Evolutionary conservation across 164 flowering plant species (phyloP), one percentile per base, ranked within the genome.

Genomic region (Tetracentron sinense): DNA sequence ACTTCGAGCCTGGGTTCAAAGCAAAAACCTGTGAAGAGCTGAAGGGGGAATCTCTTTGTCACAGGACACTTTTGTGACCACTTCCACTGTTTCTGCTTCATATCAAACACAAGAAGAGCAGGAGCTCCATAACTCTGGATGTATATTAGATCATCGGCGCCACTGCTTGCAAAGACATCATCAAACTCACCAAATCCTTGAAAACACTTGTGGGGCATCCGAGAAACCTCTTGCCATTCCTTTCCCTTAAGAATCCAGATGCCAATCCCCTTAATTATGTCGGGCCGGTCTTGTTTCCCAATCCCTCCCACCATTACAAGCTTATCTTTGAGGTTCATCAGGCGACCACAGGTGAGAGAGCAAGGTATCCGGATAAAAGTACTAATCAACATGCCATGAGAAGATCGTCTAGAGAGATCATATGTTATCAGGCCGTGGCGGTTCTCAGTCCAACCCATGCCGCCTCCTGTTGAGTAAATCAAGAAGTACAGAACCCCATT

Each of bases 181-280:
- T 92, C 98, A 19, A 88, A 72, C 76, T 92, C 98, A 16, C 96
- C 98, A 69, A 92, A 92, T 21, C 96, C 98, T 78, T 92, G 96
- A 72, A 92, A 88, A 49, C 60, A 77, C 68, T 79, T 90, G 42
- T 85, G 96, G 15, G 98, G 98, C 98, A 92, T 90, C 19, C 87
- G 75, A 2, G 85, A 72, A 54, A 92, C 69, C 76, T 92, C 98
- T 56, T 69, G 69, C 98, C 98, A 92, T 38, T 77, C 85, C 52
- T 61, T 86, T 31, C 87, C 89, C 7, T 81, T 69, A 16, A 92
- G 77, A 64, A 70, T 65, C 97, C 97, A 90, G 51, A 92, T 80
- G 4, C 96, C 97, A 48, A 92, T 92, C 46, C 98, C 98, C 72
- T 88, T 92, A 14, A 92, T 90, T 30, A 90, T 85, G 75, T 81